These are phyloP conservation scores for Aspergillus oerlinghausenensis DNA, from an alignment of 2,329 filamentous ascomycete genomes.

Conservation along the genomic window DNA sequence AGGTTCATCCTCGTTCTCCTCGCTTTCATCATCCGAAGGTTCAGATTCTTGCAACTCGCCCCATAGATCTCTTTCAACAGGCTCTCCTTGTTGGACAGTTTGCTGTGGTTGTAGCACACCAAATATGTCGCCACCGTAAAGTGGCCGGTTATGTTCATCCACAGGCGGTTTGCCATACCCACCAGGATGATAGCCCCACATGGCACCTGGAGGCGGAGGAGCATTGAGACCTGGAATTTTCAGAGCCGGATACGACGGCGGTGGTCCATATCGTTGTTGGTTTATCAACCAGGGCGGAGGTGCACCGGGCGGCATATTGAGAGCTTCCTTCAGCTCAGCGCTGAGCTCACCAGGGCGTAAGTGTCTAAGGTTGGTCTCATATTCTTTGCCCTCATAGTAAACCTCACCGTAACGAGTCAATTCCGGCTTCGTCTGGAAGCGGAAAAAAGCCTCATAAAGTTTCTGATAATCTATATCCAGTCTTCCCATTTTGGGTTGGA, in stretches of 20 bases:
- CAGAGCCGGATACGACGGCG: slow-evolving; percentile 90
- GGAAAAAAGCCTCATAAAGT: slow-evolving; percentile 96
- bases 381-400: slow-evolving; percentile 99
- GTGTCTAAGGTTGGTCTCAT: slow-evolving; percentile 89
- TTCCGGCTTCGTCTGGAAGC: slow-evolving; percentile 92
- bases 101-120: slow-evolving; percentile 65
- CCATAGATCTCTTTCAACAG: slow-evolving; percentile 84
- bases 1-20: slow-evolving; percentile 64
- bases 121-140: slow-evolving; percentile 94
- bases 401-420: slow-evolving; percentile 94
- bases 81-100: slow-evolving; percentile 64
- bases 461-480: slow-evolving; percentile 98
- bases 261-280: slow-evolving; percentile 88
- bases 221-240: slow-evolving; percentile 94
- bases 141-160: slow-evolving; percentile 84
- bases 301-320: slow-evolving; percentile 88
- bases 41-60: slow-evolving; percentile 82
- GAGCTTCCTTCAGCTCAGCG: slow-evolving; percentile 82
- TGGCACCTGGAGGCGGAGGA: slow-evolving; percentile 79
- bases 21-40: slow-evolving; percentile 62
- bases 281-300: slow-evolving; percentile 97
- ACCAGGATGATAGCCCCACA: slow-evolving; percentile 93
- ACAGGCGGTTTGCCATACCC: slow-evolving; percentile 95
- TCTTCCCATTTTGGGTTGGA: slow-evolving; percentile 93
- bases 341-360: slow-evolving; percentile 85